Base-by-base conservation (phyloP, 2,329 filamentous ascomycete genomes). In the Zymoseptoria crescenta region DNA sequence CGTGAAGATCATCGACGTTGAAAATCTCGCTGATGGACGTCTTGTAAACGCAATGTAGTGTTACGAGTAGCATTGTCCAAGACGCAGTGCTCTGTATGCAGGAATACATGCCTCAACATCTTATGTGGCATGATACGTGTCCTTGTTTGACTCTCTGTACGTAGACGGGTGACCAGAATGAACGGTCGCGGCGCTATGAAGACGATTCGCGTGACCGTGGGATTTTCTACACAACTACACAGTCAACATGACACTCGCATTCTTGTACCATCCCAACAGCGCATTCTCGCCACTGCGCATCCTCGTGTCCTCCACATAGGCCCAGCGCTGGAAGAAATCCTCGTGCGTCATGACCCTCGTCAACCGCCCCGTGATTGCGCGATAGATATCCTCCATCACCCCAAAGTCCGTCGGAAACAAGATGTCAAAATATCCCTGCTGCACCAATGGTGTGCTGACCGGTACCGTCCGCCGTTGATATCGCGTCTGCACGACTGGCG, bases 381-480 rank as follows among this genome's bases (percentile, higher is more conserved):
- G 87, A 76, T 99, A 99, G 67, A 97, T 85, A 68, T 91, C 86
- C 75, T 97, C 91, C 75, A 94, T 87, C 65, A 96, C 87, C 63
- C 83, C 81, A 72, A 99, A 99, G 75, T 99, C 88, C 9, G 94
- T 99, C 0, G 94, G 94, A 77, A 99, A 99, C 72, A 99, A 86
- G 68, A 99, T 96, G 73, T 99, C 95, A 72, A 99, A 99, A 76
- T 96, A 97, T 52, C 94, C 95, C 77, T 99, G 95, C 73, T 97
- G 92, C 79, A 96, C 94, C 73, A 96, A 82, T 56, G 93, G 91
- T 4, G 94, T 99, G 4, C 85, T 82, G 13, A 99, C 94, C 49
- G 92, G 89, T 57, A 99, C 90, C 67, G 90, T 96, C 62, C 85
- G 83, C 66, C 94, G 81, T 75, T 90, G 82, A 74, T 91, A 99